Base-by-base conservation (phyloP, 768 basidiomycete species). In the Grammothele lineata region DNA sequence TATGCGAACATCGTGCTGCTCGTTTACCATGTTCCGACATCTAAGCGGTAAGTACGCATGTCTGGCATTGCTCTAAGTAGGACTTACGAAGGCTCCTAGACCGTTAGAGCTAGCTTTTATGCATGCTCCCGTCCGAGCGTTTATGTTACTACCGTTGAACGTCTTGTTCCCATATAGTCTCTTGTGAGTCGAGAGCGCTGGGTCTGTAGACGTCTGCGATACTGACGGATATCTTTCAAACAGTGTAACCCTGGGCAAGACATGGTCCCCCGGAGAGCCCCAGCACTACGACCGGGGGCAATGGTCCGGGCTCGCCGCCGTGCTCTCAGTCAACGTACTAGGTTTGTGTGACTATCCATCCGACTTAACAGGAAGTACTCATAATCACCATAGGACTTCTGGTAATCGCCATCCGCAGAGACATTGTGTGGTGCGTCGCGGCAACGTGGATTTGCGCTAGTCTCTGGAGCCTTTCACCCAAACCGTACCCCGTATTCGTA, bases 101-200 rank as follows among this genome's bases (percentile, higher is more conserved):
- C 90, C 89, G 0, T 63, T 94, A 33, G 91, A 93, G 62, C 81
- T 79, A 26, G 73, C 83, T 0, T 82, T 94, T 54, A 88, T 96
- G 46, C 93, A 96, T 56, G 87, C 88, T 0, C 94, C 94, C 0
- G 70, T 95, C 43, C 75, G 88, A 3, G 82, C 91, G 49, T 85
- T 85, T 59, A 58, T 72, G 45, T 57, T 69, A 10, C 50, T 83
- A 2, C 77, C 80, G 2, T 62, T 84, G 22, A 66, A 65, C 3
- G 67, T 86, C 27, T 66, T 86, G 47, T 82, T 90, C 50, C 73
- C 77, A 0, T 77, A 81, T 53, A 77, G 74, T 33, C 73, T 83
- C 12, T 82, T 85, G 73, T 76, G 50, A 37, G 69, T n/a, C 5
- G 41, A n/a, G n/a, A n/a, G n/a, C n/a, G n/a, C n/a, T n/a, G n/a